A percentile compares a stretch with the other conserved stretches of the same genome.
Evolutionary conservation across 2,329 filamentous ascomycete genomes (phyloP).

Genomic region (Chaetomiaceae sp.): DNA sequence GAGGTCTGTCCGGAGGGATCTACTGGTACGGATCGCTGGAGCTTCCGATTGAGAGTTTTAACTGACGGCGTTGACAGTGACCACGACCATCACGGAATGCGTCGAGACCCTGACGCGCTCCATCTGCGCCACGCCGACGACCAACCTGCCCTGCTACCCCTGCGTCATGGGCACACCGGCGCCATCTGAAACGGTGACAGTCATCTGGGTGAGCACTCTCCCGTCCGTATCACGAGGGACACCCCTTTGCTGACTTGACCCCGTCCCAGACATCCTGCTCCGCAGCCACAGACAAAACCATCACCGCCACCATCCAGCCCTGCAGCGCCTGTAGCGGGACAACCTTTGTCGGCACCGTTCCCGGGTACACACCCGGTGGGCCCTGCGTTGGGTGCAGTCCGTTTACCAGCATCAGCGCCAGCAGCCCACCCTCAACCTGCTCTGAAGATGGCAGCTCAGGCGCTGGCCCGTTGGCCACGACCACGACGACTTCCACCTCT

Average conservation of each 20-base stretch:
- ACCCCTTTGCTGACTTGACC: neutral
- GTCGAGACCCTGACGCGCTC: constrained; percentile 28
- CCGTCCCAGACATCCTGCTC: constrained; percentile 24
- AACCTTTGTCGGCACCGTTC: constrained; percentile 26
- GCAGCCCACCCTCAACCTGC: neutral
- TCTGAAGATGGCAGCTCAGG: neutral
- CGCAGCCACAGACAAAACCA: constrained; percentile 16
- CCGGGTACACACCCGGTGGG: constrained; percentile 25
- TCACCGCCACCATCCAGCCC: constrained; percentile 26
- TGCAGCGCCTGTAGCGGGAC: constrained; percentile 27
- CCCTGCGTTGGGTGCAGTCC: constrained; percentile 26
- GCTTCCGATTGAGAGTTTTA: neutral
- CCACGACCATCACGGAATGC: constrained; percentile 21
- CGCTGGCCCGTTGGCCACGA: neutral
- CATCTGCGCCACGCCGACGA: constrained; percentile 29
- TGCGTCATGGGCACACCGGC: constrained; percentile 27
- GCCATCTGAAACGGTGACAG: constrained; percentile 25
- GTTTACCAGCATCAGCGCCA: neutral
- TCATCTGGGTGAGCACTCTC: constrained; percentile 24
- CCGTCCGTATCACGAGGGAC: neutral
- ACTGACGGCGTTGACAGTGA: constrained; percentile 16
- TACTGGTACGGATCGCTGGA: constrained; percentile 19
- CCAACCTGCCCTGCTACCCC: constrained; percentile 30
- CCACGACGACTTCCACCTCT: neutral
- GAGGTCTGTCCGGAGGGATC: constrained; percentile 28